Evolutionary conservation across 345 rosid genomes (phyloP).

Genomic region (Gossypium australe): DNA sequence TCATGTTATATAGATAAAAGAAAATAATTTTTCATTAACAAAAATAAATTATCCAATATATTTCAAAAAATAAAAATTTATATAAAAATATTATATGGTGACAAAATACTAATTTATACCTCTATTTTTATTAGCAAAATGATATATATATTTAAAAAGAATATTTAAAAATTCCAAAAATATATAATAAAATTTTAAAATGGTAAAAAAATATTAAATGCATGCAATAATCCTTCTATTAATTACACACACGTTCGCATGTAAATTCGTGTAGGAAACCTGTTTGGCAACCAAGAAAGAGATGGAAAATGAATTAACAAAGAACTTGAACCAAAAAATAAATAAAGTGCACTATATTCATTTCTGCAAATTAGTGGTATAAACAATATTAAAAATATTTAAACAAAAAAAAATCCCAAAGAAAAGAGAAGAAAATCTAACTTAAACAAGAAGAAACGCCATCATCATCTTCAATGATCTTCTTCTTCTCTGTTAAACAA

Average conservation of each 20-base stretch:
- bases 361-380: slow-evolving; percentile 20
- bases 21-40: no score
- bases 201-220: background rate
- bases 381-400: background rate
- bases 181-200: background rate
- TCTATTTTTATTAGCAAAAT: no score
- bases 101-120: no score
- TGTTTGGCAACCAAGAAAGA: background rate
- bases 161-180: no score
- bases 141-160: no score
- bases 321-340: background rate
- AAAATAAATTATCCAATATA: no score
- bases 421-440: background rate
- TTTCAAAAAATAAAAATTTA: no score
- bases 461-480: slow-evolving; percentile 10
- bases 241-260: background rate
- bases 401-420: background rate
- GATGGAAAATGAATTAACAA: background rate
- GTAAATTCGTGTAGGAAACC: background rate
- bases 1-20: no score
- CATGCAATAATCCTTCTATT: background rate
- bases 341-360: slow-evolving; percentile 1
- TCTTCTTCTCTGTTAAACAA: slow-evolving; percentile 29
- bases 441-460: slow-evolving; percentile 3
- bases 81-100: no score